phyloP scores from a whole-genome alignment of 352 stramenopile species.

The Phytophthora cajani region DNA sequence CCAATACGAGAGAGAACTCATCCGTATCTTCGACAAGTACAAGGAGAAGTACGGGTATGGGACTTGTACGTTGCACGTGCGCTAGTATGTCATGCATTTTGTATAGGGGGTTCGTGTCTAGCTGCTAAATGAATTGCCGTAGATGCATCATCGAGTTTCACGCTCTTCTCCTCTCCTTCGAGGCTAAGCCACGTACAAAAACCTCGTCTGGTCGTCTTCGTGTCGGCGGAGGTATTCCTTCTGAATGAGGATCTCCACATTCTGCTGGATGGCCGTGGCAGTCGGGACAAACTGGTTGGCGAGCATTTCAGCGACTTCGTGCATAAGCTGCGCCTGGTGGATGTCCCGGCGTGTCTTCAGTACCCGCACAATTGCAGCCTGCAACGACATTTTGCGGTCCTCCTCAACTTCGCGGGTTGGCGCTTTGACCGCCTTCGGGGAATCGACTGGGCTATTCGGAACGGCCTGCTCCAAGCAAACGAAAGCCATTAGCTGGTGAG shows the following conservation, averaged over 20 bases:
- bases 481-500: background rate
- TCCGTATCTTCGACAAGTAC: constrained; percentile 86
- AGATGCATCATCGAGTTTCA: constrained; percentile 18
- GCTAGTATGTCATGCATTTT: constrained; percentile 46
- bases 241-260: constrained; percentile 84
- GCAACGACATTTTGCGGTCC: constrained; percentile 89
- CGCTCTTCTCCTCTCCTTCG: background rate
- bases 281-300: constrained; percentile 79
- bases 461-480: constrained; percentile 34
- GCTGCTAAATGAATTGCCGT: constrained; percentile 11
- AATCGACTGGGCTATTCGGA: constrained; percentile 75
- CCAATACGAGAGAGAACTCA: constrained; percentile 71
- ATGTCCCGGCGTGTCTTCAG: constrained; percentile 86
- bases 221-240: constrained; percentile 85
- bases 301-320: constrained; percentile 80
- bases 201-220: constrained; percentile 60
- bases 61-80: constrained; percentile 60
- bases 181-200: constrained; percentile 73
- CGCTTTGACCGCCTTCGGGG: constrained; percentile 57
- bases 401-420: constrained; percentile 81
- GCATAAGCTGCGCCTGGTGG: constrained; percentile 58
- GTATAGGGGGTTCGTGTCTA: constrained; percentile 15
- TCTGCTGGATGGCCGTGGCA: constrained; percentile 66
- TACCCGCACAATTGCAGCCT: constrained; percentile 84
- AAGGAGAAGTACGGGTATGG: constrained; percentile 78